Percentiles rank a stretch among this genome's conserved stretches.
These are phyloP conservation scores for Solanum hybrid DNA, from an alignment of 305 asterid species.

Conservation along the genomic window DNA sequence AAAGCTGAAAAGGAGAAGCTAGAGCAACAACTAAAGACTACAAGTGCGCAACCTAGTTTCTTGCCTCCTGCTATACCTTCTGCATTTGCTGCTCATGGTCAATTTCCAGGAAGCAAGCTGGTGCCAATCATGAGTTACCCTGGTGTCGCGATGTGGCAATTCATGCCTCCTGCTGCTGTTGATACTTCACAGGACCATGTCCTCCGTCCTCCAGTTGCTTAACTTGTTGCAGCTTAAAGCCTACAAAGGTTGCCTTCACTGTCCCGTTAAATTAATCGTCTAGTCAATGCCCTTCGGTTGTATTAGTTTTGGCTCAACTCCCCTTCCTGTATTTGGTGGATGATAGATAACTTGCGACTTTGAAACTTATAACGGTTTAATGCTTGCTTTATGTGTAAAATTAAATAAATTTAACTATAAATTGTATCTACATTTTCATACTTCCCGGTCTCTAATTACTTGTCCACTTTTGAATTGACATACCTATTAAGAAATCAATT, in stretches of 20 bases:
- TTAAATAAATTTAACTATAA: neutral
- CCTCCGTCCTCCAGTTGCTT: constrained; percentile 50
- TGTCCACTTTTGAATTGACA: no score
- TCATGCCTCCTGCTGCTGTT: constrained; percentile 49
- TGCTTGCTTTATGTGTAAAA: constrained; percentile 11
- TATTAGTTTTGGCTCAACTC: constrained; percentile 22
- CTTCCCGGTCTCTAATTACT: no score
- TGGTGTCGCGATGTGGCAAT: constrained; percentile 52
- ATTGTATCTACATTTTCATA: neutral
- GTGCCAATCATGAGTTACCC: constrained; percentile 43
- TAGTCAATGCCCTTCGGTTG: constrained; percentile 16
- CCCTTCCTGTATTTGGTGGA: constrained; percentile 14
- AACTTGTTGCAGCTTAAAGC: constrained; percentile 20
- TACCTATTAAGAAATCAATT: no score
- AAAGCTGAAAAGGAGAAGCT: constrained; percentile 88
- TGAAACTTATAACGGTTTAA: neutral
- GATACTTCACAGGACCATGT: constrained; percentile 46
- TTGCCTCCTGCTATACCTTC: constrained; percentile 58
- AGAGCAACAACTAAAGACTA: constrained; percentile 76
- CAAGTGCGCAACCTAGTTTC: constrained; percentile 47
- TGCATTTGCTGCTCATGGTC: constrained; percentile 63
- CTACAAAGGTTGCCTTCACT: constrained; percentile 4
- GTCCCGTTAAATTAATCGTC: constrained; percentile 22
- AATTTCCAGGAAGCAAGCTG: constrained; percentile 58
- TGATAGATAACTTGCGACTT: neutral